Conservation (phyloP, 441 rosid species). For the Brassica balearica region DNA sequence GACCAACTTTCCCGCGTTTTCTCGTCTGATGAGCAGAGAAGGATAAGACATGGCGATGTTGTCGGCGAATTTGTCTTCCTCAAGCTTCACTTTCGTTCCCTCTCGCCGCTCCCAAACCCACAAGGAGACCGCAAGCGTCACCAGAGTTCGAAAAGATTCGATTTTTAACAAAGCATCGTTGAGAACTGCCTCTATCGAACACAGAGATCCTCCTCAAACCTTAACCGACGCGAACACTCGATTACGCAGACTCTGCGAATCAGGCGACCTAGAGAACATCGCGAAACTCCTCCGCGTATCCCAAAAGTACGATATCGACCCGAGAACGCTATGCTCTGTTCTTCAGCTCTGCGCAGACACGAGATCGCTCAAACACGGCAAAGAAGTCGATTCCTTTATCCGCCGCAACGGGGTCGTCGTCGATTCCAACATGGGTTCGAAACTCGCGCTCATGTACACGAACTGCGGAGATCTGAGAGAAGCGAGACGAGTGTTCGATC, state of each 20-base stretch:
- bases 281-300: constrained; percentile 54
- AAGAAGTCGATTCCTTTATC: constrained; percentile 60
- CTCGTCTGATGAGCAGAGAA: constrained; percentile 14
- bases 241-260: constrained; percentile 50
- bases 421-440: constrained; percentile 63
- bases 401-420: constrained; percentile 46
- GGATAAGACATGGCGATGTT: constrained; percentile 41
- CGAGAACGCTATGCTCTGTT: constrained; percentile 53
- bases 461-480: constrained; percentile 62
- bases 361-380: constrained; percentile 54
- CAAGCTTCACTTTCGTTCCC: constrained; percentile 33
- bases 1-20: constrained; percentile 39
- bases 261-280: constrained; percentile 52
- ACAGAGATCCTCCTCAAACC: constrained; percentile 37
- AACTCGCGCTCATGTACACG: constrained; percentile 70
- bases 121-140: constrained; percentile 22
- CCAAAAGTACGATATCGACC: constrained; percentile 46
- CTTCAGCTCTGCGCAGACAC: constrained; percentile 70
- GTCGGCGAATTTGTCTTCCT: constrained; percentile 44
- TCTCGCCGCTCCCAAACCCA: constrained; percentile 29
- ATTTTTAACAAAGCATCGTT: constrained; percentile 40
- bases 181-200: constrained; percentile 31
- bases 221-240: constrained; percentile 43
- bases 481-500: constrained; percentile 60
- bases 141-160: constrained; percentile 36